A percentile compares a stretch with the other conserved stretches of the same genome.
Conservation (phyloP, 805 yeast genomes). For the Torulaspora franciscae region DNA sequence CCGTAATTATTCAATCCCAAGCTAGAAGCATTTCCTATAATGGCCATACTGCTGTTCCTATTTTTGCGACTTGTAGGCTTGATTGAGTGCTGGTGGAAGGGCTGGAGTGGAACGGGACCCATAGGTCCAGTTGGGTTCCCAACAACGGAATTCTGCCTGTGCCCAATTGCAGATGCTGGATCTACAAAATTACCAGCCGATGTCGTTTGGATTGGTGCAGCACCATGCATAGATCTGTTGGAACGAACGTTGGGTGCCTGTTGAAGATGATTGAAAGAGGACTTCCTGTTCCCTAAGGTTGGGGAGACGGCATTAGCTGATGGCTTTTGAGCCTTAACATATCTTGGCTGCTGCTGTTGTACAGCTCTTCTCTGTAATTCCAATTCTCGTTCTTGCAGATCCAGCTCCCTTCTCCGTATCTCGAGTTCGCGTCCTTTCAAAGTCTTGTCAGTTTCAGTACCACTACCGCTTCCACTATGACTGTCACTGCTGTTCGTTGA, state of each 20-base stretch:
- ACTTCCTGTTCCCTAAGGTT: conserved; percentile 16
- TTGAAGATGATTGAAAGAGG: conserved; percentile 21
- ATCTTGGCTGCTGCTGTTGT: conserved; percentile 21
- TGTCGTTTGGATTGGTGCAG: conserved; percentile 16
- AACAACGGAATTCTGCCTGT: background rate
- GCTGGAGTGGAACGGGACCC: conserved; percentile 10
- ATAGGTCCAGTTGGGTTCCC: conserved; percentile 1
- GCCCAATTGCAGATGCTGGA: conserved; percentile 18
- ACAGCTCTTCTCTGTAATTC: conserved; percentile 31
- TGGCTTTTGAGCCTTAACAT: conserved; percentile 4
- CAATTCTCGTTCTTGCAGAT: conserved; percentile 35
- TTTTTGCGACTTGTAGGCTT: conserved; percentile 37
- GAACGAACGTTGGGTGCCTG: conserved; percentile 21
- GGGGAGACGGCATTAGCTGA: conserved; percentile 7
- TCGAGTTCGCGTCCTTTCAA: conserved; percentile 33
- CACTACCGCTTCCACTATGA: conserved; percentile 12
- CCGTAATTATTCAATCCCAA: conserved; percentile 17
- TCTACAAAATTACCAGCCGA: conserved; percentile 24
- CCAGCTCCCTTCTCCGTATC: conserved; percentile 32
- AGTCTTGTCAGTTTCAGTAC: conserved; percentile 13
- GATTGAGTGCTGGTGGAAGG: conserved; percentile 22
- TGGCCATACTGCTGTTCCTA: conserved; percentile 34
- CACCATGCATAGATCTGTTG: conserved; percentile 30
- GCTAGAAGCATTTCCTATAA: conserved; percentile 33
- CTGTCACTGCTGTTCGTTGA: conserved; percentile 8